phyloP scores from a whole-genome alignment of 2,329 filamentous ascomycete species.

The Xylariaceae sp. region DNA sequence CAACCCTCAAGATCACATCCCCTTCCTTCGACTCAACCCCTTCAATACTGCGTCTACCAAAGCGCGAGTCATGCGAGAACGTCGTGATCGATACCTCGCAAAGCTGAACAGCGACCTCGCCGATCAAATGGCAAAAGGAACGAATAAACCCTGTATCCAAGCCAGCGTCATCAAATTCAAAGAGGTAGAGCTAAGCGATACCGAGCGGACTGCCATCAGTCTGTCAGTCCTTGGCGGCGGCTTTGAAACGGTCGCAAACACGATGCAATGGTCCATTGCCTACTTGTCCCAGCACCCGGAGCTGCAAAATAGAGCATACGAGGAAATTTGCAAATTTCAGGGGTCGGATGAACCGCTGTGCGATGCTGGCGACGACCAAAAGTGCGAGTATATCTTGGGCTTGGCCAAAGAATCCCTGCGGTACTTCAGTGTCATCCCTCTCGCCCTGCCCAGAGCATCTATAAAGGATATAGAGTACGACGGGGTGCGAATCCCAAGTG shows the following conservation, averaged over 20 bases:
- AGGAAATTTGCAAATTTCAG: slow-evolving; percentile 52
- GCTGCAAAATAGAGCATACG: slow-evolving; percentile 66
- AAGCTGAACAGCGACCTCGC: slow-evolving; percentile 60
- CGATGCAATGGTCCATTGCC: slow-evolving; percentile 74
- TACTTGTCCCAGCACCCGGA: slow-evolving; percentile 65
- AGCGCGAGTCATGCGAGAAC: slow-evolving; percentile 61
- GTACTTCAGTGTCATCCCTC: slow-evolving; percentile 76
- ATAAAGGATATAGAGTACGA: slow-evolving; percentile 71
- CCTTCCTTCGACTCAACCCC: slow-evolving; percentile 62
- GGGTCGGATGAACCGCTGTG: slow-evolving; percentile 44
- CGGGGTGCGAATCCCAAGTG: slow-evolving; percentile 63
- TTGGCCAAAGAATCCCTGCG: slow-evolving; percentile 75
- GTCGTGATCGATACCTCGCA: slow-evolving; percentile 64
- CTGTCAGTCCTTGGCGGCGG: slow-evolving; percentile 79
- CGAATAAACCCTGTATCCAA: slow-evolving; percentile 36
- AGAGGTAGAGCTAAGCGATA: slow-evolving; percentile 42
- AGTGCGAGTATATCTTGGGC: slow-evolving; percentile 71
- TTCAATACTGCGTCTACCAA: slow-evolving; percentile 36
- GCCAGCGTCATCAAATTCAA: slow-evolving; percentile 36
- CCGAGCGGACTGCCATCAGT: slow-evolving; percentile 75
- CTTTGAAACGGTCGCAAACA: slow-evolving; percentile 76
- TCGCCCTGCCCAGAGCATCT: slow-evolving; percentile 68
- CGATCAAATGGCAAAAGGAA: slow-evolving; percentile 35
- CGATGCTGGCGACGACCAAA: slow-evolving; percentile 70
- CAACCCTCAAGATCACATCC: slow-evolving; percentile 85